Evolutionary conservation across 345 rosid species (phyloP).

Genomic region (Gossypium rotundifolium): DNA sequence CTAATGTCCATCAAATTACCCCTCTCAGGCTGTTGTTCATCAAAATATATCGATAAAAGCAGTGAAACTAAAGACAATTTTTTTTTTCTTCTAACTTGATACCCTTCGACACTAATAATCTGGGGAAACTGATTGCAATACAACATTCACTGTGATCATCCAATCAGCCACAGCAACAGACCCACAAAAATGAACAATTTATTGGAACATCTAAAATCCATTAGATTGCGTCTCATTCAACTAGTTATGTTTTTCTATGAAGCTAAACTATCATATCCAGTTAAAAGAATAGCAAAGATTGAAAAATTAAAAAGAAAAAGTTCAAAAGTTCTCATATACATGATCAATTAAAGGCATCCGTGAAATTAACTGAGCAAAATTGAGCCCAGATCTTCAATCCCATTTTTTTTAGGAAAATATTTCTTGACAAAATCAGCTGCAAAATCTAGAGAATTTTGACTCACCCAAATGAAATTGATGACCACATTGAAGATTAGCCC

Average conservation of each 20-base stretch:
- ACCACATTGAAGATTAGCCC: conserved; percentile 98
- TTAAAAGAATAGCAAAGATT: neutral
- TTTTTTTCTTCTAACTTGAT: neutral
- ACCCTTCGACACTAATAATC: neutral
- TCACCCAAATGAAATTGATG: conserved; percentile 90
- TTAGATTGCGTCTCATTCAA: neutral
- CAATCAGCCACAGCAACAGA: neutral
- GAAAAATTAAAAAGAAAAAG: neutral
- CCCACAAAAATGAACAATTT: neutral
- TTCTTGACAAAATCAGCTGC: neutral
- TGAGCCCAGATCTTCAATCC: conserved; percentile 23
- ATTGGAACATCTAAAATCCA: neutral
- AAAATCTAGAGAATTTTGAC: conserved; percentile 10
- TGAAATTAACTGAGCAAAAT: conserved; percentile 4
- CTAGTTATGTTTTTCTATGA: neutral
- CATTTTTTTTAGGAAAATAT: neutral
- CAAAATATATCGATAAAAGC: neutral
- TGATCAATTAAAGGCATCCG: neutral
- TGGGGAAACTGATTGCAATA: neutral
- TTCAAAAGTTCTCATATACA: neutral
- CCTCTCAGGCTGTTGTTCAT: neutral
- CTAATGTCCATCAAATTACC: neutral
- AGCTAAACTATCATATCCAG: conserved; percentile 8
- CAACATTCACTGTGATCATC: neutral
- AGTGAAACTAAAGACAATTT: neutral